Percentiles rank a stretch among this genome's conserved stretches.
phyloP scores from a whole-genome alignment of 108 stramenopile species.

The Cyclotella kingstonii region DNA sequence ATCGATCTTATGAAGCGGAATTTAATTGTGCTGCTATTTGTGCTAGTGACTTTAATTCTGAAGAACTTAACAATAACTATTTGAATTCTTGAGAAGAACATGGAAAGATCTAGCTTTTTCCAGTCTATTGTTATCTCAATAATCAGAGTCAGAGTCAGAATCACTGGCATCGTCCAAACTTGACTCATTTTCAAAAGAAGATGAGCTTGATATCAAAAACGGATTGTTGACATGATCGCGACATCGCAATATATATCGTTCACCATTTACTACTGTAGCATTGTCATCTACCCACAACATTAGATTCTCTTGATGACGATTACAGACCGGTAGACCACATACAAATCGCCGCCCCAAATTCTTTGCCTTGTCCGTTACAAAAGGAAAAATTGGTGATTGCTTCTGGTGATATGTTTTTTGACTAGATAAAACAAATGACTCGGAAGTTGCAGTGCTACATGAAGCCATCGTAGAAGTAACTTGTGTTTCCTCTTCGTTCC shows the following conservation, averaged over 20 bases:
- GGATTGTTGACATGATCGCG: background rate
- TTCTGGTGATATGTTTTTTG: background rate
- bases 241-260: background rate
- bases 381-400: no score
- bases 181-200: background rate
- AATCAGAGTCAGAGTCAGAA: background rate
- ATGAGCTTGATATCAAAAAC: background rate
- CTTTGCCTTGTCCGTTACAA: background rate
- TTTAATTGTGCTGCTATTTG: no score
- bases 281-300: conserved; percentile 8
- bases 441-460: background rate
- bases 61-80: no score
- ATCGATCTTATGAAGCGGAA: no score
- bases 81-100: no score
- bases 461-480: background rate
- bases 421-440: background rate
- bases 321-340: background rate
- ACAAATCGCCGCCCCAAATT: background rate
- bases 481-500: conserved; percentile 1
- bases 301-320: background rate
- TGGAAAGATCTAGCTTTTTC: background rate
- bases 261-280: background rate
- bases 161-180: no score
- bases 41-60: no score
- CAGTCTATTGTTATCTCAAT: background rate